phyloP scores from a whole-genome alignment of 257 asterid species.

The Solanum virginianum region DNA sequence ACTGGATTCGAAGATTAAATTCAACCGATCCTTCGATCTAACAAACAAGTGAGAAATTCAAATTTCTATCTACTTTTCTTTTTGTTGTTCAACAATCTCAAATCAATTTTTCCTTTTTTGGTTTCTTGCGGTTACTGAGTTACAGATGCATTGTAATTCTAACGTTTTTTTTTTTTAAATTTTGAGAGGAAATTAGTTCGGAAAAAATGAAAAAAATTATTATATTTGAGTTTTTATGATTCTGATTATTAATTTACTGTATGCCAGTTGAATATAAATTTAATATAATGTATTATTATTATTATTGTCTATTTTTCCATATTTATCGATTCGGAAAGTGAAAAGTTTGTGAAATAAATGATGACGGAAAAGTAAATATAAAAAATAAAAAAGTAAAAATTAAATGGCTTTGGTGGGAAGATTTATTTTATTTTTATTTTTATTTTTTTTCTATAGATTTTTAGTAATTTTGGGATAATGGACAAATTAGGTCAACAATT shows the following conservation, averaged over 20 bases:
- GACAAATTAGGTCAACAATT: background rate
- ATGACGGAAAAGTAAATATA: background rate
- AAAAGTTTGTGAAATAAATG: background rate
- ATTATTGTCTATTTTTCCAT: background rate
- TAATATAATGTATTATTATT: background rate
- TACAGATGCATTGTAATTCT: background rate
- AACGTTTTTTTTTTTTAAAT: background rate
- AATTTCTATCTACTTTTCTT: background rate
- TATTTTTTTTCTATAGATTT: background rate
- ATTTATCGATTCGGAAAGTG: background rate
- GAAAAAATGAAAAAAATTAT: too few relatives aligned
- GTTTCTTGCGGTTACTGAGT: background rate
- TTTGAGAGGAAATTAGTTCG: background rate
- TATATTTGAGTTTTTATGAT: background rate
- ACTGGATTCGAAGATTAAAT: slow-evolving; percentile 60
- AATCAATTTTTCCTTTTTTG: background rate
- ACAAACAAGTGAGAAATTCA: background rate
- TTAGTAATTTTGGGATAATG: background rate
- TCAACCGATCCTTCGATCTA: background rate
- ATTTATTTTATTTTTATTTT: background rate
- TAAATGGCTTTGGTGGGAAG: background rate
- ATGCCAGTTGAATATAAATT: background rate
- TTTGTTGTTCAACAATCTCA: background rate
- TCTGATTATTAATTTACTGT: background rate
- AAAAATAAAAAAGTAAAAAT: background rate